Evolutionary conservation across 306 rosid genomes (phyloP).

Genomic region (Rosa chinensis): DNA sequence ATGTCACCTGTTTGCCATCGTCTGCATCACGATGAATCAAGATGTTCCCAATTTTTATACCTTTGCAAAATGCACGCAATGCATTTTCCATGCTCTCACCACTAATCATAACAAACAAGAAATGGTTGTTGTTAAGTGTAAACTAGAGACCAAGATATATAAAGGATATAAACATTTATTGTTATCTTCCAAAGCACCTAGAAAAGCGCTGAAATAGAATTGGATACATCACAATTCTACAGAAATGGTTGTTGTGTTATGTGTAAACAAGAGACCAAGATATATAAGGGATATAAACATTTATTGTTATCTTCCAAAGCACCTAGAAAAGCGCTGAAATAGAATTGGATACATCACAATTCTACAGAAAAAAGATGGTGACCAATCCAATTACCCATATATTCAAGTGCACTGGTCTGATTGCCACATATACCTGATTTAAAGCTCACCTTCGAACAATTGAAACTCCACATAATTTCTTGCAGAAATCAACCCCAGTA

Average conservation of each 20-base stretch:
- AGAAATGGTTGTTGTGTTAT: background rate
- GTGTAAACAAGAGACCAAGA: background rate
- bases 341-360: conserved; percentile 13
- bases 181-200: background rate
- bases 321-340: background rate
- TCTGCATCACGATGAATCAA: conserved; percentile 97
- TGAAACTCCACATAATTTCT: conserved; percentile 93
- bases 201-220: conserved; percentile 1
- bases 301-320: background rate
- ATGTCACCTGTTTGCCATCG: conserved; percentile 81
- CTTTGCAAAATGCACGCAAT: conserved; percentile 94
- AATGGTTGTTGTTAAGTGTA: background rate
- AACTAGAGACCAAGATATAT: background rate
- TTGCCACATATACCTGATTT: conserved; percentile 36
- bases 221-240: conserved; percentile 13
- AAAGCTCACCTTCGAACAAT: conserved; percentile 91
- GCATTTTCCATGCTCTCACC: conserved; percentile 99
- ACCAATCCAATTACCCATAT: background rate
- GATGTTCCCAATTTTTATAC: conserved; percentile 96
- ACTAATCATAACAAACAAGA: conserved; percentile 46
- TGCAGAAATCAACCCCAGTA: conserved; percentile 97
- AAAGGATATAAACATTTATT: background rate
- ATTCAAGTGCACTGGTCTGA: background rate
- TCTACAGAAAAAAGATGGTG: background rate
- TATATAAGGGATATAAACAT: background rate